Evolutionary conservation across 1,284 basidiomycete genomes (phyloP).

Genomic region (Rhodotorula glutinis): DNA sequence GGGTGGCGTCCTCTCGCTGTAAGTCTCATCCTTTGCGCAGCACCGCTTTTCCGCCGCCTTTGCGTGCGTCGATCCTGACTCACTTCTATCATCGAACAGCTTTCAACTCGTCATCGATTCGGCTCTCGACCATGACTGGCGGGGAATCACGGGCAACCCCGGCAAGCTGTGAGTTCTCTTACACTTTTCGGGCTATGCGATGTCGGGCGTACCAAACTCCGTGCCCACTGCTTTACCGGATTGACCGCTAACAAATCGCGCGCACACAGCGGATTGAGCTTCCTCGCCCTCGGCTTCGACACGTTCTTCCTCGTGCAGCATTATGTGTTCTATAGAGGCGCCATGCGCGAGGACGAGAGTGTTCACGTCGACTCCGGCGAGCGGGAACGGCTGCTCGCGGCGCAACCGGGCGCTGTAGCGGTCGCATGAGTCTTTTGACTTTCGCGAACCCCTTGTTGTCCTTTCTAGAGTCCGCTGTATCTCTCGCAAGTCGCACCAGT

Average conservation of each 20-base stretch:
- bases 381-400: background rate
- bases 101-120: constrained; percentile 46
- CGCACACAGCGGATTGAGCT: constrained; percentile 45
- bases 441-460: background rate
- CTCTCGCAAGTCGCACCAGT: background rate
- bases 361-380: background rate
- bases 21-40: constrained; percentile 10
- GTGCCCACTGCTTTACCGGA: background rate
- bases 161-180: constrained; percentile 45
- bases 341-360: background rate
- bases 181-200: background rate
- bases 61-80: too few relatives aligned
- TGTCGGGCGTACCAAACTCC: too few relatives aligned
- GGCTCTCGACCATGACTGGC: constrained; percentile 43
- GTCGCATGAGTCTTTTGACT: background rate
- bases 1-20: constrained; percentile 47
- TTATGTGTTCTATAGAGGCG: constrained; percentile 45
- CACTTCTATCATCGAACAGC: constrained; percentile 2
- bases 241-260: too few relatives aligned
- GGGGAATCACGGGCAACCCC: constrained; percentile 44
- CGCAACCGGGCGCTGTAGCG: background rate
- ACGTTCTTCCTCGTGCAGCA: constrained; percentile 49
- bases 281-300: constrained; percentile 50
- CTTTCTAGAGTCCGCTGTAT: background rate
- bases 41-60: background rate